Percentiles rank a stretch among this genome's conserved stretches.
Evolutionary conservation across 768 basidiomycete genomes (phyloP).

Genomic region (Dentipellis fragilis): DNA sequence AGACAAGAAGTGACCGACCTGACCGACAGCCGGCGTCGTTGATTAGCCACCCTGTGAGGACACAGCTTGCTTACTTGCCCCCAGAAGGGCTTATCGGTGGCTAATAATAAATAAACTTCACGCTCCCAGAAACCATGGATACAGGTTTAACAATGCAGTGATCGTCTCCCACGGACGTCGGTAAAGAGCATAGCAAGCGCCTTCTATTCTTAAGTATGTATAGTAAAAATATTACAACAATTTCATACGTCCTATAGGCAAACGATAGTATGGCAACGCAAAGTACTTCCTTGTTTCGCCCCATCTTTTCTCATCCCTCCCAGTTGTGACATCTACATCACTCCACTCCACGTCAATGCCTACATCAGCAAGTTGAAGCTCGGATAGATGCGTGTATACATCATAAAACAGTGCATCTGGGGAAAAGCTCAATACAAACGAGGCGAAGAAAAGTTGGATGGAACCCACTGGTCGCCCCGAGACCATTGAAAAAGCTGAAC

Average conservation of each 20-base stretch:
- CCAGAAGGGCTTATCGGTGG: too few species aligned
- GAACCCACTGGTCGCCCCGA: conserved; percentile 82
- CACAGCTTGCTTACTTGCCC: too few species aligned
- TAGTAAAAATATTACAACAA: background rate
- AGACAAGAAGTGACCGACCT: too few species aligned
- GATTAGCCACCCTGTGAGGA: too few species aligned
- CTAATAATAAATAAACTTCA: too few species aligned
- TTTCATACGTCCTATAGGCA: conserved; percentile 34
- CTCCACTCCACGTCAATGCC: conserved; percentile 77
- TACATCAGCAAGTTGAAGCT: conserved; percentile 74
- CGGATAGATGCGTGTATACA: conserved; percentile 78
- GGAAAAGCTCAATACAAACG: background rate
- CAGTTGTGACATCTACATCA: conserved; percentile 61
- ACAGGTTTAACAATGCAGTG: too few species aligned
- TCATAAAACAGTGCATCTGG: conserved; percentile 84
- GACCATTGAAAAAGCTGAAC: conserved; percentile 94
- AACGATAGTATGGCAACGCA: conserved; percentile 60
- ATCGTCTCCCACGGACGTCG: too few species aligned
- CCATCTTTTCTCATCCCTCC: conserved; percentile 56
- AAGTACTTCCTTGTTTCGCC: conserved; percentile 71
- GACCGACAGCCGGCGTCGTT: too few species aligned
- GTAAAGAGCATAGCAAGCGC: too few species aligned
- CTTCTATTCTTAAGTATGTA: too few species aligned
- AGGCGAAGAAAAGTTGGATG: background rate
- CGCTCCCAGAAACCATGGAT: too few species aligned